Base-by-base conservation (phyloP, 1,139 yeast genomes). In the Magnusiomyces suaveolens region DNA sequence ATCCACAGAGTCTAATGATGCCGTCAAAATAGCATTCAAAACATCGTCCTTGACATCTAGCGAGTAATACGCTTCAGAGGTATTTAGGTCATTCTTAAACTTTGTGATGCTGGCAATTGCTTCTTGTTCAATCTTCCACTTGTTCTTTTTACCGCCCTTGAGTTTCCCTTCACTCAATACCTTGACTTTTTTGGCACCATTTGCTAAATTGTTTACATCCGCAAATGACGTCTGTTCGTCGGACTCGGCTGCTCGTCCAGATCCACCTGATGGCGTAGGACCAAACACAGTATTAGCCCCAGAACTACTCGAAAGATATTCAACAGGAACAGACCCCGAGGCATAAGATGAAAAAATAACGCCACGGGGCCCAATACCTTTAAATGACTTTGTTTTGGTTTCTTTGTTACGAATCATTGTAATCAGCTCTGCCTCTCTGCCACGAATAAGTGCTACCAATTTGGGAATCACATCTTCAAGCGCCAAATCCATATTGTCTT, bases 11-110 rank as follows among this genome's bases (percentile, higher is more conserved):
- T 77, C 76, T 23, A 90, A 75, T 0, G 95, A 83, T 0, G 95
- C 84, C 0, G 84, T 78, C 36, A 84, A 75, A 48, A 90, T 87
- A 76, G 88, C 87, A 49, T 87, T 94, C 56, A 90, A 66, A 1
- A 87, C 86, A 60, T 88, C 97, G 62, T 88, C 96, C 57, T 84
- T 77, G 20, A 80, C 71, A 65, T 92, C 97, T 41, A 90, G 77
- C 0, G 85, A 78, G 48, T 88, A 74, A 14, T 39, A 36, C 16
- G 29, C 46, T n/a, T 38, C 39, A 1, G 54, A 52, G 3, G 36
- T 52, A 25, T 59, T 49, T 20, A 90, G 66, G 12, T 74, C 76
- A 56, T 77, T 75, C 48, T 87, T 67, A 50, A 84, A 74, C 3
- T 72, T 68, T 1, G 78, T 76, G 0, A 87, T 77, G 0, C 87